phyloP scores from a whole-genome alignment of 306 rosid genomes.

The Benincasa hispida region DNA sequence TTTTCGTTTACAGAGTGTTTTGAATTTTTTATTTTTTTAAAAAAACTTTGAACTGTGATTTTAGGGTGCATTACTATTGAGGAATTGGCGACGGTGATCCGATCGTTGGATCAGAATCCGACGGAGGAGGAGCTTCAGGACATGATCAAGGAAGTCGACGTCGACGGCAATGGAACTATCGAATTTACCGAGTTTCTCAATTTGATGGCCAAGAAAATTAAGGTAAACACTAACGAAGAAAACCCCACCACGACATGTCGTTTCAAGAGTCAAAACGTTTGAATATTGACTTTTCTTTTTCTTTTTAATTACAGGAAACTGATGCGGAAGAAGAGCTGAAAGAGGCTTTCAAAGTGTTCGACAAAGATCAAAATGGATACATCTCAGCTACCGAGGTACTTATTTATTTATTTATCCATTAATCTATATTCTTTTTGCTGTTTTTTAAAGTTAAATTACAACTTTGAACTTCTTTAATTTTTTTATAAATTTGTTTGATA shows the following conservation, averaged over 20 bases:
- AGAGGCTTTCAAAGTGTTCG: conserved; percentile 93
- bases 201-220: conserved; percentile 85
- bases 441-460: too few relatives aligned
- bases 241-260: not conserved
- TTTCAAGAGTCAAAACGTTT: not conserved
- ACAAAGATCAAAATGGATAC: conserved; percentile 87
- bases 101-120: conserved; percentile 92
- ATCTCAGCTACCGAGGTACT: conserved; percentile 78
- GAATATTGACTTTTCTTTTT: not conserved
- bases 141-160: conserved; percentile 79
- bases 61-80: conserved; percentile 89
- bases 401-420: not conserved
- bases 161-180: conserved; percentile 83
- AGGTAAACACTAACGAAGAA: conserved; percentile 17
- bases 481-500: too few relatives aligned
- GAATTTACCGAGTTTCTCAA: conserved; percentile 73
- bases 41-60: not conserved
- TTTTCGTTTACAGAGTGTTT: not conserved
- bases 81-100: conserved; percentile 86
- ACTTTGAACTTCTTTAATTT: too few relatives aligned
- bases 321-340: conserved; percentile 84
- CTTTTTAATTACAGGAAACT: conserved; percentile 35
- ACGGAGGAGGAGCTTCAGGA: conserved; percentile 84
- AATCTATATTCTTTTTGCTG: too few relatives aligned
- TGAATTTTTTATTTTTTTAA: not conserved